Evolutionary conservation across 1,284 basidiomycete species (phyloP), one percentile per base, ranked within the genome.

Genomic region (Neolentinus lepideus): DNA sequence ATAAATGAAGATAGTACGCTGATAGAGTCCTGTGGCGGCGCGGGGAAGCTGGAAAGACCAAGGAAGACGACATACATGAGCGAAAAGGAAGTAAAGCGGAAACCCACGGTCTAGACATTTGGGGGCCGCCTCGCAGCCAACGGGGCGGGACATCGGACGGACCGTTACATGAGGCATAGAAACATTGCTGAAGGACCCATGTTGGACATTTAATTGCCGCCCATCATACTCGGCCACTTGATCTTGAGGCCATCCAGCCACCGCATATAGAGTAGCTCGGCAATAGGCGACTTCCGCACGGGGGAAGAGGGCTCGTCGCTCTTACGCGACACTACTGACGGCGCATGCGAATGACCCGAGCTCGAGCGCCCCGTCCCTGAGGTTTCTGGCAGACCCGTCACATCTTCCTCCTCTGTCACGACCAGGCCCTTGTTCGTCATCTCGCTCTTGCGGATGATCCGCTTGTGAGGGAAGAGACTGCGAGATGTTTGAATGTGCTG

Each of bases 201-300:
- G n/a, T n/a, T n/a, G 29, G 6, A 43, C 38, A n/a, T n/a, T 43
- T 16, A 43, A 43, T 16, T 43, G 8, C 38, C 38, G 19, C 38
- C 38, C 58, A 85, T 69, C 55, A 89, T 75, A 64, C 77, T 88
- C 2, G 91, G 90, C 92, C 92, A 93, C 67, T 92, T 93, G 64
- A 93, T 74, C 71, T 84, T 87, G 54, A 97, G 71, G 1, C 93
- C 94, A 66, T 98, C 92, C 25, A 98, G 74, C 95, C 95, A 98
- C 51, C 96, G 83, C 77, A 95, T 88, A 68, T 98, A 98, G 26
- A 98, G 75, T 60, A 98, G 77, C 67, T 98, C 94, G 19, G 94
- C 89, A 38, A 98, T 94, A 1, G 94, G 94, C 21, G 86, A 88
- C 67, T 85, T 88, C 59, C 80, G 76, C 47, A 73, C 64, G 10